These are phyloP conservation scores for Fusarium musae DNA, from an alignment of 2,329 filamentous ascomycete genomes.

Conservation along the genomic window DNA sequence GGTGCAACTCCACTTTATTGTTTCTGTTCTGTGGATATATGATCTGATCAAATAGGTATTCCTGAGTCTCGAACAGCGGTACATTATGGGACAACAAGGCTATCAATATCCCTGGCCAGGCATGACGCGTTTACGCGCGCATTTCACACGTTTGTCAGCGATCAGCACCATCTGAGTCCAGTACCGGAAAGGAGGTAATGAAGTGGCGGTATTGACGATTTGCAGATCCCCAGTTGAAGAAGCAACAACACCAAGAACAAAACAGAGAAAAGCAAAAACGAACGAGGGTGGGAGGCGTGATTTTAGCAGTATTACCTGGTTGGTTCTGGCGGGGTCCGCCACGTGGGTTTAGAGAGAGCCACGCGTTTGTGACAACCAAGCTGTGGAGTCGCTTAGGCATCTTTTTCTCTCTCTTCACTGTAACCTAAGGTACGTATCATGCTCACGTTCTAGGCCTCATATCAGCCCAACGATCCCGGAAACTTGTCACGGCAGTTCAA, in stretches of 20 bases:
- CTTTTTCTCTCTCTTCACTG: not conserved
- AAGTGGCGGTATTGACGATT: conserved; percentile 14
- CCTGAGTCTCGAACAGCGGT: not conserved
- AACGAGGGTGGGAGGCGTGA: conserved; percentile 29
- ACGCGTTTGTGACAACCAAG: conserved; percentile 38
- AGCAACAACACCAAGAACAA: not conserved
- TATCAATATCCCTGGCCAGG: not conserved
- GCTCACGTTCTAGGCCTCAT: conserved; percentile 26
- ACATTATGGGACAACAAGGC: not conserved
- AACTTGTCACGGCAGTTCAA: conserved; percentile 17
- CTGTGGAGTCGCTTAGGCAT: conserved; percentile 35
- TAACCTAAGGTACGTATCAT: conserved; percentile 8
- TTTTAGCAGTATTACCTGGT: conserved; percentile 13
- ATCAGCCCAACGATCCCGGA: conserved; percentile 12
- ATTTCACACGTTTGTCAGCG: not conserved
- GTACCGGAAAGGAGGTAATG: not conserved
- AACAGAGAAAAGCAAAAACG: not conserved
- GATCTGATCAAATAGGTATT: conserved; percentile 13
- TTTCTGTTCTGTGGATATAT: conserved; percentile 7
- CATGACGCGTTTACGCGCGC: not conserved
- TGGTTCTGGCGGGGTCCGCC: conserved; percentile 38
- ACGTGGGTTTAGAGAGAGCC: conserved; percentile 46
- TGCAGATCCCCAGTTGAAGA: conserved; percentile 4
- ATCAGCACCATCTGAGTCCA: conserved; percentile 6
- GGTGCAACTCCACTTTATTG: not conserved